Conservation (phyloP, 2,329 filamentous ascomycete species). For the Pestalotiopsis sp. region DNA sequence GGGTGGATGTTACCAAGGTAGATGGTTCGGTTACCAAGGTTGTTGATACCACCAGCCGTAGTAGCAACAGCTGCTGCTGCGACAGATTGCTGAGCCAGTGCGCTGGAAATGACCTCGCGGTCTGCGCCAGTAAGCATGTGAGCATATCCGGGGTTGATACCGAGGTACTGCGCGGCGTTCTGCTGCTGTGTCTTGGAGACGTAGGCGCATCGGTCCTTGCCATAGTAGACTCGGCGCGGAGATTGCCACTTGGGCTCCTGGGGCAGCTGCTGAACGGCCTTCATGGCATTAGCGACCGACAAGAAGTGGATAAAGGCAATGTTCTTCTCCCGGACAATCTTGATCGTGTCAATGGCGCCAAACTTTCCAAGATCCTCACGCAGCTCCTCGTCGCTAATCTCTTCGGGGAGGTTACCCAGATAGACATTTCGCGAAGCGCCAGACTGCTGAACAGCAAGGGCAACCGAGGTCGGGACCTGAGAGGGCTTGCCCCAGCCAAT, state of each 20-base stretch:
- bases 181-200: conserved; percentile 99
- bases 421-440: conserved; percentile 97
- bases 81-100: conserved; percentile 94
- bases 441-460: conserved; percentile 96
- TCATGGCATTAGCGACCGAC: conserved; percentile 95
- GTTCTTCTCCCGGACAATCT: conserved; percentile 96
- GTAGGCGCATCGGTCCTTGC: conserved; percentile 97
- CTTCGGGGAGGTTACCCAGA: conserved; percentile 88
- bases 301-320: conserved; percentile 98
- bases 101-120: conserved; percentile 94
- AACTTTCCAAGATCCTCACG: conserved; percentile 96
- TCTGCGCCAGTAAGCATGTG: conserved; percentile 96
- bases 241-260: conserved; percentile 97
- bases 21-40: conserved; percentile 95
- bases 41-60: conserved; percentile 94
- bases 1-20: conserved; percentile 99
- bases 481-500: conserved; percentile 99
- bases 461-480: conserved; percentile 95
- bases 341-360: conserved; percentile 94
- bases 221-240: conserved; percentile 94
- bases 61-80: conserved; percentile 96
- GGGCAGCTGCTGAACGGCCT: conserved; percentile 93
- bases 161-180: conserved; percentile 96
- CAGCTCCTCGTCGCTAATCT: conserved; percentile 87
- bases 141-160: conserved; percentile 94